Percentiles rank a stretch among this genome's conserved stretches.
phyloP scores from a whole-genome alignment of 805 yeast genomes.

The Wickerhamomyces queroliae region DNA sequence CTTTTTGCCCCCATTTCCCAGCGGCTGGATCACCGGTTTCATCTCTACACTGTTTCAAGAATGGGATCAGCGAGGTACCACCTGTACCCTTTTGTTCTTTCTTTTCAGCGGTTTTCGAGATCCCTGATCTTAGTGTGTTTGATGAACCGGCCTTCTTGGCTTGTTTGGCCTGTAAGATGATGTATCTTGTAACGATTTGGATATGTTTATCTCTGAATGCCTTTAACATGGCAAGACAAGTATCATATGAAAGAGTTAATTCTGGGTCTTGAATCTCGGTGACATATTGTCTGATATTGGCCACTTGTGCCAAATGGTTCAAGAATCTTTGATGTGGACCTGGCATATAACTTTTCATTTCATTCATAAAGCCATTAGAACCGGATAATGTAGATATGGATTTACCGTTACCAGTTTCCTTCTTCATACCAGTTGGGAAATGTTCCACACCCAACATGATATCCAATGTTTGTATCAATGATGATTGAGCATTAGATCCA shows the following conservation, averaged over 20 bases:
- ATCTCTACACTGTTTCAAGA: conserved; percentile 91
- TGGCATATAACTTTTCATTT: conserved; percentile 91
- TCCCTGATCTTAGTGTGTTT: conserved; percentile 60
- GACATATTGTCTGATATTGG: conserved; percentile 65
- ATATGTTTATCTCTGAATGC: conserved; percentile 89
- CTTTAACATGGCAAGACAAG: conserved; percentile 83
- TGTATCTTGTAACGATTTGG: conserved; percentile 85
- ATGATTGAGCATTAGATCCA: conserved; percentile 92
- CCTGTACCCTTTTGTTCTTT: conserved; percentile 81
- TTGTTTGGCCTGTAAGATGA: conserved; percentile 70
- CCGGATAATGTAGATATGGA: conserved; percentile 24
- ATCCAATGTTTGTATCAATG: conserved; percentile 84
- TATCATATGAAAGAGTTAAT: conserved; percentile 72
- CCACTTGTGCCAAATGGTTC: conserved; percentile 47
- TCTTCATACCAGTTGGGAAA: conserved; percentile 64
- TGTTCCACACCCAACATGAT: conserved; percentile 72
- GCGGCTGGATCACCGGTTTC: conserved; percentile 95
- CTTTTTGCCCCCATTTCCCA: conserved; percentile 82
- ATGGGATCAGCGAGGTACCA: conserved; percentile 87
- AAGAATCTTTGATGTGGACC: conserved; percentile 75
- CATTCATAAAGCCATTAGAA: conserved; percentile 55
- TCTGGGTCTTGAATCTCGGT: conserved; percentile 41
- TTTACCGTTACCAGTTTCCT: conserved; percentile 21
- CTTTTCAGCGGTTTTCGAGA: conserved; percentile 40
- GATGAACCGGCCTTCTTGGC: conserved; percentile 45